Evolutionary conservation across 352 stramenopile species (phyloP).

Genomic region (Globisporangium sylvaticum): DNA sequence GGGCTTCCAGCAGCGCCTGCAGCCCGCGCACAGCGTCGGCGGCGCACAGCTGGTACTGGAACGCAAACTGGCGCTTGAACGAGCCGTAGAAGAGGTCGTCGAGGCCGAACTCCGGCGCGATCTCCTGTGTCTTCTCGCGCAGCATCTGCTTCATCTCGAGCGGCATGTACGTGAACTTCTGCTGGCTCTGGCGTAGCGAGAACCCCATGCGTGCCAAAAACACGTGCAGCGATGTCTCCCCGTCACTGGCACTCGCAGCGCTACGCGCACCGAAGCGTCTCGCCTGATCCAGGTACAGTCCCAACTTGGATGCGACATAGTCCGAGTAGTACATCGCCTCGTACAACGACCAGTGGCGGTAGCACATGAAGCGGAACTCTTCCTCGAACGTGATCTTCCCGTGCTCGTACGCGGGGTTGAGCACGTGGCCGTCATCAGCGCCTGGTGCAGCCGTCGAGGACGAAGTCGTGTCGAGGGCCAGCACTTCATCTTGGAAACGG

Average conservation of each 20-base stretch:
- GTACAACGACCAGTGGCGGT: constrained; percentile 94
- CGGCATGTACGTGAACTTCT: constrained; percentile 96
- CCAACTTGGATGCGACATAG: constrained; percentile 91
- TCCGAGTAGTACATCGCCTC: constrained; percentile 95
- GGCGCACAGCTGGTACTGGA: constrained; percentile 93
- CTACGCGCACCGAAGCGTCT: constrained; percentile 60
- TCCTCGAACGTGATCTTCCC: constrained; percentile 88
- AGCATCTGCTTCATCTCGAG: constrained; percentile 90
- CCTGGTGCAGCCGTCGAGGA: constrained; percentile 23
- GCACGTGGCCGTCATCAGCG: constrained; percentile 15
- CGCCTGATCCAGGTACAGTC: constrained; percentile 65
- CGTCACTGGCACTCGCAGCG: constrained; percentile 31
- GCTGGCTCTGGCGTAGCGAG: constrained; percentile 92
- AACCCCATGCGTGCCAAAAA: constrained; percentile 98
- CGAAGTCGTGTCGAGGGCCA: constrained; percentile 53
- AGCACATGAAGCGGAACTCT: constrained; percentile 96
- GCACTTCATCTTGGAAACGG: constrained; percentile 89
- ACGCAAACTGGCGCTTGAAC: constrained; percentile 93
- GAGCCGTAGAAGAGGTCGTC: constrained; percentile 96
- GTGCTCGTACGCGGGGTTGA: constrained; percentile 64
- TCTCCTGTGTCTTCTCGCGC: constrained; percentile 89
- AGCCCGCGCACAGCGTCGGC: constrained; percentile 94
- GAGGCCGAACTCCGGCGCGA: constrained; percentile 93
- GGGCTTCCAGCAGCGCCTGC: constrained; percentile 91
- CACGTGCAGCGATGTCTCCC: constrained; percentile 84